phyloP scores from a whole-genome alignment of 805 yeast species.

The Saccharomycopsis microspora region DNA sequence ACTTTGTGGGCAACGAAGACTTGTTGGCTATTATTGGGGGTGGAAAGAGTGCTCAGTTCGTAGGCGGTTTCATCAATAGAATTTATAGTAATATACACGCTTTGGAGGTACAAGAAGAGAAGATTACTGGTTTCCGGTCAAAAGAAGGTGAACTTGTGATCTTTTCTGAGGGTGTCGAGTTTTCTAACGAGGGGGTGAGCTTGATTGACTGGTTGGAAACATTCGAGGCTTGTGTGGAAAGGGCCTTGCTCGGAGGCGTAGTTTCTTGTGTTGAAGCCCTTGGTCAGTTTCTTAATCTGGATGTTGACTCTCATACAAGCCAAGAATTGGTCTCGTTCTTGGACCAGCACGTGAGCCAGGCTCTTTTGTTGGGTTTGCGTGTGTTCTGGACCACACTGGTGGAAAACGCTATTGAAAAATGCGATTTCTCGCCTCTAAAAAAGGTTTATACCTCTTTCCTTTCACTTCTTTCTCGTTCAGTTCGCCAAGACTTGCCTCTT shows the following conservation, averaged over 20 bases:
- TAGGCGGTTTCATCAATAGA: conserved; percentile 52
- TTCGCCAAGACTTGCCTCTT: conserved; percentile 20
- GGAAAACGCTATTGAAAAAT: conserved; percentile 21
- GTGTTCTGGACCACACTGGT: conserved; percentile 39
- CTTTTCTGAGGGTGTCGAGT: conserved; percentile 20
- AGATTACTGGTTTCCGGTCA: conserved; percentile 42
- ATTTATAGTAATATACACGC: conserved; percentile 58
- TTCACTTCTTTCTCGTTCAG: conserved; percentile 23
- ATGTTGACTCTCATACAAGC: neutral
- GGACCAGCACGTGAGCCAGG: conserved; percentile 41
- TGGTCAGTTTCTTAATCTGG: conserved; percentile 16
- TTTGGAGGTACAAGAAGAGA: conserved; percentile 26
- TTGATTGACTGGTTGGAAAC: conserved; percentile 52
- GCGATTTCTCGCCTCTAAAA: neutral
- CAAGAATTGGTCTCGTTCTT: conserved; percentile 24
- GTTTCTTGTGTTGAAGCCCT: conserved; percentile 24
- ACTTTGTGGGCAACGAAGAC: conserved; percentile 86
- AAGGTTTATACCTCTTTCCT: conserved; percentile 15
- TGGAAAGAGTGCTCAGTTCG: conserved; percentile 30
- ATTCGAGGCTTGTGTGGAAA: conserved; percentile 43
- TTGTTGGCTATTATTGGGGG: conserved; percentile 73
- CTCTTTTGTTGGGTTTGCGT: conserved; percentile 41
- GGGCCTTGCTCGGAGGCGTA: conserved; percentile 29
- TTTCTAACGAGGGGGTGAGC: neutral
- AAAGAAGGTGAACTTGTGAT: conserved; percentile 52